Conservation (phyloP, 129 eudicot genomes). For the Chrysanthemum lavandulifolium region DNA sequence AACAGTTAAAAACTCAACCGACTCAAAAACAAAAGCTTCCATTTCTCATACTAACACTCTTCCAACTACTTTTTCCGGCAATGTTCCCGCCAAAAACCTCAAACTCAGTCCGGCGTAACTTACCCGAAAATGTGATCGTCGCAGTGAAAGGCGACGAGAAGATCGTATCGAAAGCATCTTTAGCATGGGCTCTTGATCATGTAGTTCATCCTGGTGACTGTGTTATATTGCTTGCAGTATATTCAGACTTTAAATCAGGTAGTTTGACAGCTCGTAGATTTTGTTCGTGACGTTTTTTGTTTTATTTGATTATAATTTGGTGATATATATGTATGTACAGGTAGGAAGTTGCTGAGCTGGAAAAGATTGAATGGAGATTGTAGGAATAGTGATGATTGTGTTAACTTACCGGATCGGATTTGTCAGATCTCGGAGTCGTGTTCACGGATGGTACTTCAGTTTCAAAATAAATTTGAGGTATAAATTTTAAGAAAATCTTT, state of each 20-base stretch:
- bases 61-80: neutral
- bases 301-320: neutral
- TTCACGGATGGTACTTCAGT: slow-evolving; percentile 88
- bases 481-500: neutral
- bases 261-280: neutral
- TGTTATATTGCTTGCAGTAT: slow-evolving; percentile 69
- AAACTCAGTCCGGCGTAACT: slow-evolving; percentile 9
- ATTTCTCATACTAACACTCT: neutral
- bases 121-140: slow-evolving; percentile 58
- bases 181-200: slow-evolving; percentile 87
- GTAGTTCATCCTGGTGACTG: slow-evolving; percentile 70
- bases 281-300: neutral
- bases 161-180: slow-evolving; percentile 56
- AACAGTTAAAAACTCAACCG: too few relatives aligned
- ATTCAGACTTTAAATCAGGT: slow-evolving; percentile 33
- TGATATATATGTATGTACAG: slow-evolving; percentile 10
- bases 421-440: slow-evolving; percentile 78
- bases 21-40: too few relatives aligned
- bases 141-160: slow-evolving; percentile 81
- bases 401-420: slow-evolving; percentile 55
- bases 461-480: slow-evolving; percentile 66
- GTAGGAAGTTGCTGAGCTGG: slow-evolving; percentile 62
- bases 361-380: slow-evolving; percentile 54
- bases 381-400: slow-evolving; percentile 40
- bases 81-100: slow-evolving; percentile 68